Base-by-base conservation (phyloP, 2,329 filamentous ascomycete species). In the Colletotrichum viniferum region DNA sequence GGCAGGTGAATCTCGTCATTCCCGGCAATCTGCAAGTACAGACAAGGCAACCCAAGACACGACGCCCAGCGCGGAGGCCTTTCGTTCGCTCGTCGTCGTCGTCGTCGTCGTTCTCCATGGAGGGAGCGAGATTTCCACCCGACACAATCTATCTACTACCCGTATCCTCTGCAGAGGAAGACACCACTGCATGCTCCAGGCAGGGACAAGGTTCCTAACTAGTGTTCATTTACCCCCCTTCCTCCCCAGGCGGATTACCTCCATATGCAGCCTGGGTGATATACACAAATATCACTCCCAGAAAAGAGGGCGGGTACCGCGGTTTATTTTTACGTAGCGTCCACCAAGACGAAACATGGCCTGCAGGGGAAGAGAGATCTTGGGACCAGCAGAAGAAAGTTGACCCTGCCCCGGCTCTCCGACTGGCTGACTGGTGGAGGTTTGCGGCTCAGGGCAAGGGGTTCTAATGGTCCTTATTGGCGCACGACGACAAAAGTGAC, bases 1-100 rank as follows among this genome's bases (percentile, higher is more conserved):
- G 70, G 71, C 38, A 73, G 71, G 71, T 73, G 71, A 48, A 56
- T 69, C 36, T 61, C 38, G 26, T 58, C 55, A 24, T 24, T 36
- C 16, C 61, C 24, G 21, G 24, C 30, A 24, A 13, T 60, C 38
- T 21, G 16, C 55, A 30, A 32, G 38, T 43, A n/a, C 38, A 43
- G 18, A n/a, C 38, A 43, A 43, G 38, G 18, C 18, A 43, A n/a
- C 18, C 18, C 38, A 43, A 43, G 38, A 43, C 38, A 43, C 18
- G 18, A 43, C 38, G 18, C 38, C 38, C 18, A 43, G 18, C 38
- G 38, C n/a, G 38, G 38, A 43, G 38, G 38, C 38, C 38, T 9
- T 43, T 43, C 38, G 38, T n/a, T n/a, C 38, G 38, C 18, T 43
- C 38, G 38, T 43, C 36, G 36, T 38, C 38, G 38, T 43, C 18